Conservation (phyloP, 1,284 basidiomycete genomes). For the Vanrija pseudolonga region DNA sequence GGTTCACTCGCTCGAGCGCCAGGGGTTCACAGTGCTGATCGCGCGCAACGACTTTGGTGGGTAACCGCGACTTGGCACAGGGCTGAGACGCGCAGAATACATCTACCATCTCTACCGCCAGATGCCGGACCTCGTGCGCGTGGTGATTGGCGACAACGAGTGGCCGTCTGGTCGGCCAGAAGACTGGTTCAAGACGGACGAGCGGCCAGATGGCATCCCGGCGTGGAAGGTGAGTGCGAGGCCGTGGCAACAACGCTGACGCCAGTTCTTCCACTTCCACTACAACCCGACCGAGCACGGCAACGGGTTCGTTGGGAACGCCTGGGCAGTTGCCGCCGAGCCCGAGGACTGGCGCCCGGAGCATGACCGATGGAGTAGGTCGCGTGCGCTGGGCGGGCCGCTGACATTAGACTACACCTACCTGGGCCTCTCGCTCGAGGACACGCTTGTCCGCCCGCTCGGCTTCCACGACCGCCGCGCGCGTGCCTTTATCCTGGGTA, state of each 20-base stretch:
- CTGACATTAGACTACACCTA: slow-evolving; percentile 12
- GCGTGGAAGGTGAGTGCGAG: slow-evolving; percentile 17
- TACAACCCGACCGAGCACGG: slow-evolving; percentile 13
- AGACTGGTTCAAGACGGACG: slow-evolving; percentile 5
- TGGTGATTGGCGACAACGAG: slow-evolving; percentile 5
- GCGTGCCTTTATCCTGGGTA: slow-evolving; percentile 15
- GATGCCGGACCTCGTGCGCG: slow-evolving; percentile 16
- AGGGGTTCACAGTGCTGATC: slow-evolving; percentile 13
- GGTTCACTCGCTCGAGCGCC: slow-evolving; percentile 5
- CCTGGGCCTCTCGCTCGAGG: slow-evolving; percentile 7
- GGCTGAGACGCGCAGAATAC: slow-evolving; percentile 3
- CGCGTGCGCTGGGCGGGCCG: not conserved
- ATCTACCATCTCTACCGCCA: slow-evolving; percentile 17
- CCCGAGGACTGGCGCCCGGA: not conserved
- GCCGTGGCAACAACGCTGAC: not conserved
- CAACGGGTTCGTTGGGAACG: slow-evolving; percentile 10
- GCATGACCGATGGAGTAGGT: not conserved
- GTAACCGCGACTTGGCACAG: not conserved
- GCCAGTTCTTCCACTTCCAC: slow-evolving; percentile 13
- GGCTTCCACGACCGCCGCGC: slow-evolving; percentile 5
- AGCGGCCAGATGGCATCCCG: slow-evolving; percentile 10
- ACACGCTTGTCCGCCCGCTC: not conserved
- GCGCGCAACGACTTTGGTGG: slow-evolving; percentile 16
- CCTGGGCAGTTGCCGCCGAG: slow-evolving; percentile 4
- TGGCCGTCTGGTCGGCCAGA: slow-evolving; percentile 8